Conservation (phyloP, 495 filamentous ascomycete genomes). For the Aspergillus coremiiformis region DNA sequence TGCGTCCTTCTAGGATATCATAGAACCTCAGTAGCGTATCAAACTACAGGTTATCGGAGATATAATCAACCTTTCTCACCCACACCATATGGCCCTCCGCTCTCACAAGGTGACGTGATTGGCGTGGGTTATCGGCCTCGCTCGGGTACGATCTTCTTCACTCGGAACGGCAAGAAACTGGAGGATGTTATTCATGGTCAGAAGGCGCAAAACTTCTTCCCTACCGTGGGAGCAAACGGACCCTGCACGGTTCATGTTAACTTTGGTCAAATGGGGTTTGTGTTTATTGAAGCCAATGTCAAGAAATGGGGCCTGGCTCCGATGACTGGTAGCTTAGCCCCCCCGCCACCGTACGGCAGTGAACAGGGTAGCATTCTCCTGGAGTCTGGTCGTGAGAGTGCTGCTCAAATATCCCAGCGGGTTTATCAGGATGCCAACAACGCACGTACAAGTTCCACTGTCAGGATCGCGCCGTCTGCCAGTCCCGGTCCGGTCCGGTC, state of each 20-base stretch:
- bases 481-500: conserved; percentile 86
- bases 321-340: conserved; percentile 89
- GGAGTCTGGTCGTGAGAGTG: conserved; percentile 69
- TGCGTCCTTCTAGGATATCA: conserved; percentile 60
- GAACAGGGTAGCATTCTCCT: conserved; percentile 94
- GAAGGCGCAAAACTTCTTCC: conserved; percentile 94
- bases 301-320: conserved; percentile 99
- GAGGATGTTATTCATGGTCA: conserved; percentile 91
- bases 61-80: conserved; percentile 84
- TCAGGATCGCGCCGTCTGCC: conserved; percentile 59
- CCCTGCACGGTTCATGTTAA: conserved; percentile 92
- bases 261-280: conserved; percentile 94
- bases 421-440: conserved; percentile 44
- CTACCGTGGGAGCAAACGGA: conserved; percentile 88
- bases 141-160: conserved; percentile 95
- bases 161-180: conserved; percentile 92
- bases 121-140: conserved; percentile 93
- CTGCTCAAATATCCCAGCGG: conserved; percentile 48
- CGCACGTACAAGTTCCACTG: conserved; percentile 41
- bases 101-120: conserved; percentile 89
- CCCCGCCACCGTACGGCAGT: conserved; percentile 91
- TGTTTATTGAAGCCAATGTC: conserved; percentile 98
- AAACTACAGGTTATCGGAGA: conserved; percentile 76
- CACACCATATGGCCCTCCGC: conserved; percentile 71
- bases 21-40: conserved; percentile 84